Base-by-base conservation (phyloP, 306 rosid genomes). In the Abrus precatorius region DNA sequence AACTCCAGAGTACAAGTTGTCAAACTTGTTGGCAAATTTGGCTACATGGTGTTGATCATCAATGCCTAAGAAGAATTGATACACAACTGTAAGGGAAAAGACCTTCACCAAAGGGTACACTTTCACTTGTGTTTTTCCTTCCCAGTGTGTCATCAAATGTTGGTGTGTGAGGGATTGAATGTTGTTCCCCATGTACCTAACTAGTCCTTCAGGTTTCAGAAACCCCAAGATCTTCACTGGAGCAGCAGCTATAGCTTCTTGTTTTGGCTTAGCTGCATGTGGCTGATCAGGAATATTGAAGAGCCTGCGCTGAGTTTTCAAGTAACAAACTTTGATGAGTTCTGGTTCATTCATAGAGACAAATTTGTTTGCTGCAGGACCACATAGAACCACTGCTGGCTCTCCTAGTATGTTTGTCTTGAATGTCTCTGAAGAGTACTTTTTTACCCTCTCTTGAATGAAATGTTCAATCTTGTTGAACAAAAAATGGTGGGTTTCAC, bases 181-280 rank as follows among this genome's bases (percentile, higher is more conserved):
- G 13, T 33, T 77, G 28, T 41, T 71, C n/a, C 80, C 85, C 90
- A 91, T 81, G 85, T 88, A 89, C 44, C 75, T 87, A 1, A 78
- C 59, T 82, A 91, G 47, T 10, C 90, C 92, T 56, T 91, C 97
- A 5, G 93, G 93, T 49, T 85, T 91, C 34, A 91, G 79, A 44
- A 91, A 85, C 55, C 91, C 92, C 10, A 86, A 89, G 3, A 86
- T 81, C 36, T 65, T 80, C 66, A 84, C 82, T 1, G 74, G 75
- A 40, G 76, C 66, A 5, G 85, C 28, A 40, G 72, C 60, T 33
- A 67, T 74, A 32, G 55, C 62, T 14, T 7, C 65, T 57, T 72
- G 62, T 44, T 72, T 81, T 1, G 61, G 44, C 44, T 3, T 12
- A 20, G 48, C 9, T 70, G 67, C 62, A 38, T 61, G 81, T 1